phyloP scores from a whole-genome alignment of 257 asterid species.

The Jacaranda mimosifolia region DNA sequence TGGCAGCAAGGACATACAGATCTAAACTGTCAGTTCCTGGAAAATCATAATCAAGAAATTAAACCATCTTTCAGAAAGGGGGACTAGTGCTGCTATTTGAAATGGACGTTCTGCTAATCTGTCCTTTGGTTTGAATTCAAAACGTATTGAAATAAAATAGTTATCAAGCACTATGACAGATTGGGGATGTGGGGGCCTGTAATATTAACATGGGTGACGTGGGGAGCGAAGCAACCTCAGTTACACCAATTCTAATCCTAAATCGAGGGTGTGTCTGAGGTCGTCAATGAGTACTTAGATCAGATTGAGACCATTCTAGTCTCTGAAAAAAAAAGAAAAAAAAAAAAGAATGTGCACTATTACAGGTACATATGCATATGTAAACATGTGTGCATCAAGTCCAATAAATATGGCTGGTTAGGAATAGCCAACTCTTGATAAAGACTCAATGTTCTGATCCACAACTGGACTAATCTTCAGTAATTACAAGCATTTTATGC shows the following conservation, averaged over 20 bases:
- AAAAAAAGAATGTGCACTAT: no score
- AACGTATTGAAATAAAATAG: background rate
- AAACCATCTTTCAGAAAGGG: background rate
- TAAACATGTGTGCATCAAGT: no score
- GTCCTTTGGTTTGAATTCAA: background rate
- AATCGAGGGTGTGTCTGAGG: no score
- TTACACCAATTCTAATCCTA: no score
- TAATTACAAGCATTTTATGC: background rate
- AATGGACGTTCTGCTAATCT: constrained; percentile 7
- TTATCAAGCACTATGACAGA: background rate
- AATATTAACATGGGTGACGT: no score
- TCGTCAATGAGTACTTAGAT: no score
- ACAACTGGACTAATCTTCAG: background rate
- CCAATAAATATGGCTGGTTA: no score
- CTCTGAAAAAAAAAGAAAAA: no score
- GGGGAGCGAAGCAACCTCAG: no score
- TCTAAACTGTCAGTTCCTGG: background rate
- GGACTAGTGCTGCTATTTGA: constrained; percentile 1
- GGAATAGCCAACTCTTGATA: background rate
- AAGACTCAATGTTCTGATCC: background rate
- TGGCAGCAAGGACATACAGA: background rate
- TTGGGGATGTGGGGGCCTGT: no score
- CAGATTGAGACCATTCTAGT: no score
- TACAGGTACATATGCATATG: no score
- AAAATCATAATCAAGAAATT: background rate